These are phyloP conservation scores for Lanmaoa pseudosensibilis DNA, from an alignment of 768 basidiomycete genomes.

Conservation along the genomic window DNA sequence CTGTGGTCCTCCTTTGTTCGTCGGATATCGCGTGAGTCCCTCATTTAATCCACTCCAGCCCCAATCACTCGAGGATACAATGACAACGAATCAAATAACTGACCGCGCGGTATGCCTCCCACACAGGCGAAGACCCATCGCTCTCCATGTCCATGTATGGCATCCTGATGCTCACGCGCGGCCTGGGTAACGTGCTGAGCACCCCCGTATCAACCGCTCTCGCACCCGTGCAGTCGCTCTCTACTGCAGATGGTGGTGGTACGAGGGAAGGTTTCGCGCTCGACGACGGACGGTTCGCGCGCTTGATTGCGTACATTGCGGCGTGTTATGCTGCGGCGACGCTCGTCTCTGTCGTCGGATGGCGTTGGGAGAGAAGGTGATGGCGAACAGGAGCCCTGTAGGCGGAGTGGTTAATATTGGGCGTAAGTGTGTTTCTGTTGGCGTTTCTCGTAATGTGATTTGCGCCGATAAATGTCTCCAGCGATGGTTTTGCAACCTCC, in stretches of 20 bases:
- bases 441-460: no score
- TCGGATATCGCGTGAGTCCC: not conserved
- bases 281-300: not conserved
- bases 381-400: not conserved
- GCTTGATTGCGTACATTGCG: not conserved
- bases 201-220: not conserved
- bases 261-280: not conserved
- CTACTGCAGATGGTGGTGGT: no score
- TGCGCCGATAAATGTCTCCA: no score
- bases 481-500: no score
- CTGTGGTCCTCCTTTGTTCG: conserved; percentile 1
- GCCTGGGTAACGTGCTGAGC: not conserved
- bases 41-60: not conserved
- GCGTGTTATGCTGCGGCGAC: not conserved
- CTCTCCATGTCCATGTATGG: not conserved
- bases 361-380: not conserved
- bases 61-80: no score
- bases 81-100: no score
- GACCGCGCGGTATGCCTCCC: no score
- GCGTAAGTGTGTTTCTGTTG: no score
- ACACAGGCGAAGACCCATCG: not conserved
- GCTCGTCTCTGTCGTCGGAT: not conserved
- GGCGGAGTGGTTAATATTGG: no score
- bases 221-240: not conserved
- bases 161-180: not conserved